Conservation (phyloP, 192 early-diverging fungal species). For the Backusella circina region DNA sequence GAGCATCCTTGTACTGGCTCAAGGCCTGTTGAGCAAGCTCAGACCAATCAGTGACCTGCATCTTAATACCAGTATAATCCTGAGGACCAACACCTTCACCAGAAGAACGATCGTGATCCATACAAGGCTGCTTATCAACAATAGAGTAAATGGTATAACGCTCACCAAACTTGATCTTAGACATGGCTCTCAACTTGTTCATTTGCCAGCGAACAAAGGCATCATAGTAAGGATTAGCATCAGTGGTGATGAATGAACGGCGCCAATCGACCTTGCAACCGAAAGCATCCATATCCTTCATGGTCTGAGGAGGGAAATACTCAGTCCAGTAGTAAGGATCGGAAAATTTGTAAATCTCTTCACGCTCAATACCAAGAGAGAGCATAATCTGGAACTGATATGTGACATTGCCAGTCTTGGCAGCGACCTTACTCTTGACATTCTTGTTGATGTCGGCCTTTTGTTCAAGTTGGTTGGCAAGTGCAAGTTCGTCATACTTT, state of each 20-base stretch:
- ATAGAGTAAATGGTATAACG: conserved; percentile 97
- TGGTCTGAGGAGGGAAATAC: conserved; percentile 91
- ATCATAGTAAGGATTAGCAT: conserved; percentile 97
- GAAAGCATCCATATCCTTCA: conserved; percentile 71
- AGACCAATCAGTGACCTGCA: conserved; percentile 74
- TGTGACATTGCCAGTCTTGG: conserved; percentile 79
- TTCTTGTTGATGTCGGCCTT: conserved; percentile 58
- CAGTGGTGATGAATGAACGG: conserved; percentile 96
- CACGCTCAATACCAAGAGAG: conserved; percentile 75
- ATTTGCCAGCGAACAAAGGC: conserved; percentile 99
- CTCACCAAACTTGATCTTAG: conserved; percentile 93
- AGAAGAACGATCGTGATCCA: conserved; percentile 95
- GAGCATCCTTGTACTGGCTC: conserved; percentile 39
- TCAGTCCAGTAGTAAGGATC: conserved; percentile 89
- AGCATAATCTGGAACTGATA: conserved; percentile 99
- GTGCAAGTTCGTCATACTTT: conserved; percentile 17
- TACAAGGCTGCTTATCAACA: conserved; percentile 94
- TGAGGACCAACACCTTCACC: conserved; percentile 94
- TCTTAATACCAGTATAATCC: conserved; percentile 96
- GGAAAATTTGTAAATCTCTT: conserved; percentile 92
- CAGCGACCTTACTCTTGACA: conserved; percentile 80
- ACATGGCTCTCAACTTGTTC: conserved; percentile 72
- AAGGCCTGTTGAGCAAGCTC: conserved; percentile 40
- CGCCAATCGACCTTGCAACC: conserved; percentile 92
- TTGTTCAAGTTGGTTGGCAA: conserved; percentile 32